Base-by-base conservation (phyloP, 2,329 filamentous ascomycete species). In the Chaetomiaceae sp. region DNA sequence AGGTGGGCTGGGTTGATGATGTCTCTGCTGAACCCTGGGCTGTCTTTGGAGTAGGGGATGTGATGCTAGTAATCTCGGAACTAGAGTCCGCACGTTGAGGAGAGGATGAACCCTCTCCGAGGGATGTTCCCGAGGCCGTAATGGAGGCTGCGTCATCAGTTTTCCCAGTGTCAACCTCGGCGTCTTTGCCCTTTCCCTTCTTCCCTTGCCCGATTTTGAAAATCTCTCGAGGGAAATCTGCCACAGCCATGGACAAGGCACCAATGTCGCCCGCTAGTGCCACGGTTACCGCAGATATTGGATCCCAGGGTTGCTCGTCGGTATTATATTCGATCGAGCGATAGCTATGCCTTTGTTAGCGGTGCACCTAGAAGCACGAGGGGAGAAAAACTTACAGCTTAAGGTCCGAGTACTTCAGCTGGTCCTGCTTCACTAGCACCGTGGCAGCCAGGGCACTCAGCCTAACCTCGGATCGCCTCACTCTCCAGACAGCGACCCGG, bases 191-290 rank as follows among this genome's bases (percentile, higher is more conserved):
- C 36, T 38, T 21, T 46, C 60, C 53, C 48, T 63, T 46, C 53
- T 58, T 50, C 55, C 61, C 46, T 36, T 61, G 44, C 2, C 48
- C 43, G 21, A 45, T 61, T 56, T 74, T 78, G 66, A 82, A 80
- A 5, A 84, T 67, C 54, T 82, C 77, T 16, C 77, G 70, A 2
- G 82, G 82, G 60, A 85, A 79, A 63, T 95, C 90, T 1, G 88
- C 88, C 36, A 95, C 77, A 1, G 89, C 89, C 79, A 95, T 87
- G 63, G 88, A 81, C 53, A 96, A 85, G 34, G 81, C 86, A 23
- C 86, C 84, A 42, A 94, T 75, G n/a, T 91, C 92, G 5, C 87
- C 87, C n/a, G 95, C 74, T 1, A 96, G 71, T 0, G 90, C 89
- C 40, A 83, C 81, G 0, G 89, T 84, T 14, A 84, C 87, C 18